These are phyloP conservation scores for Colletotrichum navitas DNA, from an alignment of 2,329 filamentous ascomycete genomes.

Conservation along the genomic window DNA sequence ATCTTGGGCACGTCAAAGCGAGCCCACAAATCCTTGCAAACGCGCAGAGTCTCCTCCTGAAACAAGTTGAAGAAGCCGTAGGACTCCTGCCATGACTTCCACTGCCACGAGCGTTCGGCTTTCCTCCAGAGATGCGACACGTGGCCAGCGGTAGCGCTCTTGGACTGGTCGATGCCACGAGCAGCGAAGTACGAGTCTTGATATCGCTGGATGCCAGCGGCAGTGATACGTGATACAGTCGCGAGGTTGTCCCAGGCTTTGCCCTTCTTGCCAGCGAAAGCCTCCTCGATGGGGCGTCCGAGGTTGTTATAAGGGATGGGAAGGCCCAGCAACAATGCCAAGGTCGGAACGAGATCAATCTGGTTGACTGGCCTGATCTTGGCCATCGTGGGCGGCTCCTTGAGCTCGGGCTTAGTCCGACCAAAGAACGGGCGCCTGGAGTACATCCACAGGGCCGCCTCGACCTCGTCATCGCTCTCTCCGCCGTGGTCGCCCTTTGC, in stretches of 20 bases:
- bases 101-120: conserved; percentile 58
- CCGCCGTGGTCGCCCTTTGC: conserved; percentile 97
- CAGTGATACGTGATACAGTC: conserved; percentile 79
- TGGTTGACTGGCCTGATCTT: conserved; percentile 83
- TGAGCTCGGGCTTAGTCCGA: conserved; percentile 72
- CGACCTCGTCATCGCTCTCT: conserved; percentile 94
- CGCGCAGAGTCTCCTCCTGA: conserved; percentile 80
- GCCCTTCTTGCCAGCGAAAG: conserved; percentile 80
- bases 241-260: conserved; percentile 83
- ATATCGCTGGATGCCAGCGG: conserved; percentile 90
- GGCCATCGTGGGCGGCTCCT: conserved; percentile 74
- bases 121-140: conserved; percentile 61
- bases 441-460: conserved; percentile 98
- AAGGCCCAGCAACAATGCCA: conserved; percentile 88
- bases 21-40: conserved; percentile 91
- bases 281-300: conserved; percentile 92
- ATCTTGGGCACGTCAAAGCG: conserved; percentile 91
- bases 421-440: conserved; percentile 90
- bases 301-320: conserved; percentile 98
- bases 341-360: conserved; percentile 94
- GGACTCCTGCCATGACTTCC: conserved; percentile 54
- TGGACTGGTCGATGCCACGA: conserved; percentile 74
- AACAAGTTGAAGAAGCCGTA: conserved; percentile 77
- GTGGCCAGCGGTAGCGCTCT: conserved; percentile 57
- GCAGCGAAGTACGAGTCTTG: conserved; percentile 84